Conservation (phyloP, 2,329 filamentous ascomycete genomes). For the Hysterium pulicare region DNA sequence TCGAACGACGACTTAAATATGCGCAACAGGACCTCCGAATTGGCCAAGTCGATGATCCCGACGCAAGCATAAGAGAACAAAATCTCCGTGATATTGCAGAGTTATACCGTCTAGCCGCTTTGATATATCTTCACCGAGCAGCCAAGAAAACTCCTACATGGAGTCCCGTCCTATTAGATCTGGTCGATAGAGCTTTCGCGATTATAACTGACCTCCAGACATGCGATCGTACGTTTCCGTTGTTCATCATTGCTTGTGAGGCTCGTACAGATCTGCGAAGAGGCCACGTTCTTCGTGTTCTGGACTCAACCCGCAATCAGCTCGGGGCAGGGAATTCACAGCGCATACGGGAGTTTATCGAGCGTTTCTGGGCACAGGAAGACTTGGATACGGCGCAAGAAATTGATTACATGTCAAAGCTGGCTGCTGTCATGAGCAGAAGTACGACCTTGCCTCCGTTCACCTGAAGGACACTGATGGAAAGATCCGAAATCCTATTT, state of each 20-base stretch:
- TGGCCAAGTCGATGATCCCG: constrained; percentile 1
- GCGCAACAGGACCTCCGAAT: constrained; percentile 8
- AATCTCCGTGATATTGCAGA: constrained; percentile 7
- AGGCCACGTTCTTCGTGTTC: constrained; percentile 9
- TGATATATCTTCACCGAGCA: constrained; percentile 15
- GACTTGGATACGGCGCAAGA: constrained; percentile 13
- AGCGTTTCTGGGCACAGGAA: constrained; percentile 15
- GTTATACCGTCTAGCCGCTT: constrained; percentile 10
- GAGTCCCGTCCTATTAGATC: neutral
- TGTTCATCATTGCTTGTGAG: constrained; percentile 27
- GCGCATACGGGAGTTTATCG: constrained; percentile 9
- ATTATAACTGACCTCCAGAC: constrained; percentile 17
- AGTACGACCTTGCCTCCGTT: constrained; percentile 7
- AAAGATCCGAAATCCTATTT: too few relatives aligned
- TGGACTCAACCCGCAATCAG: constrained; percentile 2
- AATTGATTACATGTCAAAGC: constrained; percentile 10
- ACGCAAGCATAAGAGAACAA: neutral
- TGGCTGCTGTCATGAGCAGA: constrained; percentile 11
- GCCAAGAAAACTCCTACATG: neutral
- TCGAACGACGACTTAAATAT: constrained; percentile 12
- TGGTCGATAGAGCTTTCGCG: constrained; percentile 7
- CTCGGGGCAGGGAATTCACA: constrained; percentile 3
- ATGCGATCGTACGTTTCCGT: constrained; percentile 21
- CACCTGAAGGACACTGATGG: too few relatives aligned
- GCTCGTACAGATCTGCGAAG: constrained; percentile 22